Conservation (phyloP, 75 land plant species). For the Picea glauca region DNA sequence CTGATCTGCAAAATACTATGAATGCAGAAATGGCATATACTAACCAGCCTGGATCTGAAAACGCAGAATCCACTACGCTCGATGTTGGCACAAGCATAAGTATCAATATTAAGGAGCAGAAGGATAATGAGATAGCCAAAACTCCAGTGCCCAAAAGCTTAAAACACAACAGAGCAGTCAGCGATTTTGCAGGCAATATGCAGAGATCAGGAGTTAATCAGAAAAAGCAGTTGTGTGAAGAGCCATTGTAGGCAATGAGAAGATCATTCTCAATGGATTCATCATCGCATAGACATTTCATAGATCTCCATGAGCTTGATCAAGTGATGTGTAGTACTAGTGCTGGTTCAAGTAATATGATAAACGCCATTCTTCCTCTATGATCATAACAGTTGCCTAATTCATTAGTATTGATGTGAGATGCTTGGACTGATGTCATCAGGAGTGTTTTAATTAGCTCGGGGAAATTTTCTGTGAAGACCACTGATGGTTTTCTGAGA, state of each 20-base stretch:
- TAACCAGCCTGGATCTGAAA: not conserved
- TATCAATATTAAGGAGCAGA: not conserved
- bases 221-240: not conserved
- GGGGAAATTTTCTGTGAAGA: not conserved
- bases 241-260: not conserved
- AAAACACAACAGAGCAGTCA: not conserved
- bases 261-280: slow-evolving; percentile 15
- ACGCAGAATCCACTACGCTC: not conserved
- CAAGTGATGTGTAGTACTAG: not conserved
- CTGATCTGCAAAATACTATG: slow-evolving; percentile 4
- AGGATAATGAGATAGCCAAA: not conserved
- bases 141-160: not conserved
- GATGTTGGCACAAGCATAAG: not conserved
- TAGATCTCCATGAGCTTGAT: too few relatives aligned
- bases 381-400: not conserved
- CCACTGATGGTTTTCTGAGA: not conserved
- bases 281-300: not conserved
- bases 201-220: not conserved
- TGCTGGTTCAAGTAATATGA: not conserved
- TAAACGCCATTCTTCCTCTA: not conserved
- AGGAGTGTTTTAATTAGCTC: not conserved
- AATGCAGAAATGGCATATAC: not conserved
- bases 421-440: not conserved
- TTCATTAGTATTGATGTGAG: not conserved
- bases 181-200: not conserved